Base-by-base conservation (phyloP, 352 stramenopile genomes). In the Proteromonas lacertae region DNA sequence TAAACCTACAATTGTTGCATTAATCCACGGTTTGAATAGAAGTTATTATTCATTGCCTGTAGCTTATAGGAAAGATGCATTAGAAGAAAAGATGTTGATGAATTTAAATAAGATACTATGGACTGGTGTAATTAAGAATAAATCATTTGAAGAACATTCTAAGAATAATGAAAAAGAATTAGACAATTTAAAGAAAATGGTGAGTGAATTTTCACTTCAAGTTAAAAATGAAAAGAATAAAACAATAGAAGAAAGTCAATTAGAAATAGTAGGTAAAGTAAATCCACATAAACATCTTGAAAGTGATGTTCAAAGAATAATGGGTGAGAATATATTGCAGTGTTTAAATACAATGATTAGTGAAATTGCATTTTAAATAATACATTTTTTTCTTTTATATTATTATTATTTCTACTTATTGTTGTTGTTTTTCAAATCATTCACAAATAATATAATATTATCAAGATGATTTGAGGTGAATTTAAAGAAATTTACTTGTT, bases 81-180 rank as follows among this genome's bases (percentile, higher is more conserved):
- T 97, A 3, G 86, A 97, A 55, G 81, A 94, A 56, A 80, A 94
- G 56, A 96, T 97, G 81, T 64, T 97, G 10, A 91, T 89, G 69
- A 97, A 96, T 56, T 51, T 97, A 38, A 70, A 95, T 63, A 90
- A 92, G 47, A 80, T 81, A 40, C 78, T 83, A 43, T 97, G 84
- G 84, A 90, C 78, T 32, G 58, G 73, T 21, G 79, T 79, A 1
- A 59, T 97, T 5, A 70, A 83, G 35, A 60, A 93, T 2, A 55
- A 74, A 34, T 66, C 71, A 40, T 97, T 93, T 50, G 79, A 96
- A 51, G 68, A 92, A 40, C 75, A 92, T 53, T 60, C 82, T 32
- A 49, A 58, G 31, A 63, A 67, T 23, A 92, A 89, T 45, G 68
- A 90, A 50, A 64, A 67, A 34, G 66, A 72, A 13, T 65, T 93